phyloP scores from a whole-genome alignment of 371 early-diverging fungal genomes.

The Mortierella sp. region DNA sequence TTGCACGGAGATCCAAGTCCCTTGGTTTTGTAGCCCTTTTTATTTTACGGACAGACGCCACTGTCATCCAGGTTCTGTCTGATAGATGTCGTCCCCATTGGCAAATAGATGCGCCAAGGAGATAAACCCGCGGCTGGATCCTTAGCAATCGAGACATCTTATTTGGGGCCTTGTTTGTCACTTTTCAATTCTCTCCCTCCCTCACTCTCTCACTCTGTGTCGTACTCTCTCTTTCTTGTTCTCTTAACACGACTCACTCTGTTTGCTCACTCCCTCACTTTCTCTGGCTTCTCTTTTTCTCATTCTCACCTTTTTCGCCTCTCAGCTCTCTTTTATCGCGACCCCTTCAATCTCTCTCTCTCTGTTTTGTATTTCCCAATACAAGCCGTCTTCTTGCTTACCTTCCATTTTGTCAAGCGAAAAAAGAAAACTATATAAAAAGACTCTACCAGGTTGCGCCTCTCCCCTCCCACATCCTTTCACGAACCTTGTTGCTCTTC shows the following conservation, averaged over 20 bases:
- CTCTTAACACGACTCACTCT: neutral
- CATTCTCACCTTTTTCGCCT: neutral
- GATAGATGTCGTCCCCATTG: neutral
- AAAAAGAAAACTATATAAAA: conserved; percentile 5
- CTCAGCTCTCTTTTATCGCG: neutral
- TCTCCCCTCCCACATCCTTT: conserved; percentile 9
- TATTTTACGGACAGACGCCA: neutral
- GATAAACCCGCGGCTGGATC: neutral
- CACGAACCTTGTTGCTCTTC: neutral
- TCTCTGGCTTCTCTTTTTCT: neutral
- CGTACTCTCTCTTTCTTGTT: neutral
- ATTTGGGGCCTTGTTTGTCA: neutral
- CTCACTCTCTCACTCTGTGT: neutral
- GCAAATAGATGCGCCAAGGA: too few species aligned
- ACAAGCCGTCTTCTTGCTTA: neutral
- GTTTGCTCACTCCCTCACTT: neutral
- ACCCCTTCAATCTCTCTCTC: neutral
- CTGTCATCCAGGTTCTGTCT: neutral
- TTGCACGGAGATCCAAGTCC: conserved; percentile 10
- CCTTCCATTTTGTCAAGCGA: neutral
- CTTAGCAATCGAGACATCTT: neutral
- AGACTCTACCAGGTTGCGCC: neutral
- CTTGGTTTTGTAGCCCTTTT: conserved; percentile 9
- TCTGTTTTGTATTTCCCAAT: too few species aligned
- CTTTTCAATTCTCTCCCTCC: neutral